Percentiles rank a stretch among this genome's conserved stretches.
phyloP scores from a whole-genome alignment of 805 yeast species.

The Crinitomyces ghanaensis region DNA sequence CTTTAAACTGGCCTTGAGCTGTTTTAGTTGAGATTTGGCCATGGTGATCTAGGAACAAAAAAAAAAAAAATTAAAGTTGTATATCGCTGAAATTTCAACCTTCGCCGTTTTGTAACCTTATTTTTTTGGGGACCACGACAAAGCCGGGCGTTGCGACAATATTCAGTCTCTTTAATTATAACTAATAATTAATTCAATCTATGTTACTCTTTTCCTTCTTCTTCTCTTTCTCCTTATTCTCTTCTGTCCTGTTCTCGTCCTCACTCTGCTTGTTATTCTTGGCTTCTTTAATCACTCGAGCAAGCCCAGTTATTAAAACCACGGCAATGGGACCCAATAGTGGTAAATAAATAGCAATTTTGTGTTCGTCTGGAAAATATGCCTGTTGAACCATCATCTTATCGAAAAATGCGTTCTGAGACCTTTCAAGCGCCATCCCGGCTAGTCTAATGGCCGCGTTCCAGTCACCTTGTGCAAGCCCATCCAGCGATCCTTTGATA shows the following conservation, averaged over 20 bases:
- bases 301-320: conserved; percentile 33
- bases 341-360: conserved; percentile 87
- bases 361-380: conserved; percentile 92
- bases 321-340: conserved; percentile 74
- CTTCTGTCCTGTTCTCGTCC: not conserved
- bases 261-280: conserved; percentile 2
- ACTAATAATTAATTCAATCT: too few relatives aligned
- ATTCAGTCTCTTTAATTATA: too few relatives aligned
- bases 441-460: conserved; percentile 30
- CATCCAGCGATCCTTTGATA: conserved; percentile 30
- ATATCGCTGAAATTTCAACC: too few relatives aligned
- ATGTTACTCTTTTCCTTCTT: too few relatives aligned
- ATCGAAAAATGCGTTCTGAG: conserved; percentile 79
- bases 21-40: conserved; percentile 79
- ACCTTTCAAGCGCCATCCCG: conserved; percentile 44
- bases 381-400: conserved; percentile 92
- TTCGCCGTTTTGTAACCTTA: too few relatives aligned
- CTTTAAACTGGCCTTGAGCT: conserved; percentile 64
- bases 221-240: too few relatives aligned
- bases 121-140: too few relatives aligned
- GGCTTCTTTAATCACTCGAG: conserved; percentile 19
- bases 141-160: too few relatives aligned
- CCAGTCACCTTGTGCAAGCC: conserved; percentile 27
- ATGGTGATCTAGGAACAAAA: too few relatives aligned
- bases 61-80: too few relatives aligned